A percentile compares a stretch with the other conserved stretches of the same genome.
Evolutionary conservation across 257 asterid genomes (phyloP).

Genomic region (Nemophila menziesii): DNA sequence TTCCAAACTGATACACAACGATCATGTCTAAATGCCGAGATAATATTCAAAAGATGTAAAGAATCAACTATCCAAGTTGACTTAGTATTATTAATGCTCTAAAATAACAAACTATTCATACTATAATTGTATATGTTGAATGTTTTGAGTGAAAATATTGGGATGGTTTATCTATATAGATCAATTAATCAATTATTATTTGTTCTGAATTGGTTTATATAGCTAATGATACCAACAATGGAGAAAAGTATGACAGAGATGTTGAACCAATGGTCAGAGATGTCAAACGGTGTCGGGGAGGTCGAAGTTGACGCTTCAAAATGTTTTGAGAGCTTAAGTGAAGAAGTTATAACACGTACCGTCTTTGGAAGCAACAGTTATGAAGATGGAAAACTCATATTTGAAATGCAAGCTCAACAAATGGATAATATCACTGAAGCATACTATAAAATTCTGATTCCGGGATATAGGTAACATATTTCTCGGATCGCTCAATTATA

Average conservation of each 20-base stretch:
- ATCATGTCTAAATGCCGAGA: no score
- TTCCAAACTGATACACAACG: no score
- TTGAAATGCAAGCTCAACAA: conserved; percentile 64
- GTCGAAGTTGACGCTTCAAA: conserved; percentile 58
- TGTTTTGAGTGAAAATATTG: no score
- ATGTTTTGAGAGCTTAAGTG: conserved; percentile 59
- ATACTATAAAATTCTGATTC: conserved; percentile 54
- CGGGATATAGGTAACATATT: conserved; percentile 86
- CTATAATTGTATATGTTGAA: no score
- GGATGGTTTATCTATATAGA: no score
- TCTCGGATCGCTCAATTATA: no score
- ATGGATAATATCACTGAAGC: conserved; percentile 77
- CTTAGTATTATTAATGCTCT: no score
- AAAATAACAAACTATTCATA: no score
- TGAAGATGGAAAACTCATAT: conserved; percentile 63
- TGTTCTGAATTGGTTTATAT: not conserved
- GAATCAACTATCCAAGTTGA: no score
- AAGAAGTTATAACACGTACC: conserved; percentile 54
- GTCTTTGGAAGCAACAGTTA: conserved; percentile 78
- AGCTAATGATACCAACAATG: conserved; percentile 80
- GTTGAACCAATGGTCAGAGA: conserved; percentile 47
- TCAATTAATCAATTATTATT: not conserved
- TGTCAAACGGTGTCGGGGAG: conserved; percentile 33
- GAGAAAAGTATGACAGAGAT: conserved; percentile 49
- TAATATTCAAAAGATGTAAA: no score